phyloP scores from a whole-genome alignment of 2,329 filamentous ascomycete genomes.

The Exophiala calicioides region DNA sequence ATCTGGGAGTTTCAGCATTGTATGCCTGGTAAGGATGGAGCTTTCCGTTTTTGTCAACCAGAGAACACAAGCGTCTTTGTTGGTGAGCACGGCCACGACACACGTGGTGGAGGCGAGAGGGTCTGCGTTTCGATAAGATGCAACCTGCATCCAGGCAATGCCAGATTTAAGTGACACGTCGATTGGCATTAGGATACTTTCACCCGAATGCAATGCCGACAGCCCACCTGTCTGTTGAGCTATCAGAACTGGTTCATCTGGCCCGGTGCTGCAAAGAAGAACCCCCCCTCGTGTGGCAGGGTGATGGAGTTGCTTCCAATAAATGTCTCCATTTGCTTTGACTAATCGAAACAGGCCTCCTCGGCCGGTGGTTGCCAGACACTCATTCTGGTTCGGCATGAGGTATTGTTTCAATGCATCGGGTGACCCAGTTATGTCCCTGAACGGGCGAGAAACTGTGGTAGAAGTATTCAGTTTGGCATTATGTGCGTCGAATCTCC shows the following conservation, averaged over 20 bases:
- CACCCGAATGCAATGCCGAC: not conserved
- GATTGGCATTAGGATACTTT: not conserved
- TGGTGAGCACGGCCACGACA: conserved; percentile 14
- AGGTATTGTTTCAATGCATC: conserved; percentile 25
- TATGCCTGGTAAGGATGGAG: conserved; percentile 7
- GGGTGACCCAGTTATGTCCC: conserved; percentile 11
- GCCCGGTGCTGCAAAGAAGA: conserved; percentile 7
- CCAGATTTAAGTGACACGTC: not conserved
- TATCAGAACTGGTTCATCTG: conserved; percentile 5
- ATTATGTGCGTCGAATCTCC: conserved; percentile 24
- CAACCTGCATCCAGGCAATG: conserved; percentile 21
- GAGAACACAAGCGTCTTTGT: conserved; percentile 10
- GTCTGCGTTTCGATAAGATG: not conserved
- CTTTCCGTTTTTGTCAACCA: conserved; percentile 11
- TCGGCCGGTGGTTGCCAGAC: conserved; percentile 22
- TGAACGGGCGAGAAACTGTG: conserved; percentile 13
- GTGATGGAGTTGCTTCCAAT: conserved; percentile 3
- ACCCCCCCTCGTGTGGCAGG: conserved; percentile 2
- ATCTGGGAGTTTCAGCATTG: conserved; percentile 39
- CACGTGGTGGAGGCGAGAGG: conserved; percentile 1
- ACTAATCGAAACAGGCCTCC: conserved; percentile 21
- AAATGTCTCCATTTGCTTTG: not conserved
- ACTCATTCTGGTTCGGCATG: conserved; percentile 9
- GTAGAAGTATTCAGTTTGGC: not conserved
- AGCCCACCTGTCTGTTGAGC: conserved; percentile 17